phyloP scores from a whole-genome alignment of 75 land plant genomes.

The Azolla pinnata region DNA sequence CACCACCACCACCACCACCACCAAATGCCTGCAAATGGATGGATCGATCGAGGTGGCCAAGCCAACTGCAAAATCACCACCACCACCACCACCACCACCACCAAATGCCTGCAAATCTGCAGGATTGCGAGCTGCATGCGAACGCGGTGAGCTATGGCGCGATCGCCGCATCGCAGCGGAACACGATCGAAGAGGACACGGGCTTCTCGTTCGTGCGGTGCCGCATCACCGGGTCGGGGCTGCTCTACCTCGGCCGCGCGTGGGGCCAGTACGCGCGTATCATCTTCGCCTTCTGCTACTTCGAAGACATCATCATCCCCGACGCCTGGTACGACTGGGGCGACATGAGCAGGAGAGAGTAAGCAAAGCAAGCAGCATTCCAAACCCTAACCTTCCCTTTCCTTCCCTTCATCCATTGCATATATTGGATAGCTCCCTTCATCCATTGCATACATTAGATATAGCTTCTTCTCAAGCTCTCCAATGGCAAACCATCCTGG shows the following conservation, averaged over 20 bases:
- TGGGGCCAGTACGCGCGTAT: constrained; percentile 84
- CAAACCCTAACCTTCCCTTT: neutral
- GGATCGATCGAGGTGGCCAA: too few species aligned
- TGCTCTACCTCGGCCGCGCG: constrained; percentile 64
- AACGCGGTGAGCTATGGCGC: constrained; percentile 56
- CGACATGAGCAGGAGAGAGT: constrained; percentile 63
- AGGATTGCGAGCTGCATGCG: constrained; percentile 70
- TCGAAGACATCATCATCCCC: constrained; percentile 74
- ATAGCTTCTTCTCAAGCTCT: too few species aligned
- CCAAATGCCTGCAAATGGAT: too few species aligned
- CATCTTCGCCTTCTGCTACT: constrained; percentile 64
- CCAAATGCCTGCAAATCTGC: too few species aligned
- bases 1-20: too few species aligned
- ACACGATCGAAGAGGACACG: constrained; percentile 43
- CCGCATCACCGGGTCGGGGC: constrained; percentile 72
- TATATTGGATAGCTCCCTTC: neutral
- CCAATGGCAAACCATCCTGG: too few species aligned
- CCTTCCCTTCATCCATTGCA: neutral
- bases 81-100: too few species aligned
- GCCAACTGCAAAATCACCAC: too few species aligned
- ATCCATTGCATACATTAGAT: too few species aligned
- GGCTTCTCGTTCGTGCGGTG: constrained; percentile 85
- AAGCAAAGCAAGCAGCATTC: too few species aligned
- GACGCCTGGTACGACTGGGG: constrained; percentile 83
- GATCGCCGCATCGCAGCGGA: constrained; percentile 61